Base-by-base conservation (phyloP, 169 alveolate genomes). In the Ichthyophthirius multifiliis region DNA sequence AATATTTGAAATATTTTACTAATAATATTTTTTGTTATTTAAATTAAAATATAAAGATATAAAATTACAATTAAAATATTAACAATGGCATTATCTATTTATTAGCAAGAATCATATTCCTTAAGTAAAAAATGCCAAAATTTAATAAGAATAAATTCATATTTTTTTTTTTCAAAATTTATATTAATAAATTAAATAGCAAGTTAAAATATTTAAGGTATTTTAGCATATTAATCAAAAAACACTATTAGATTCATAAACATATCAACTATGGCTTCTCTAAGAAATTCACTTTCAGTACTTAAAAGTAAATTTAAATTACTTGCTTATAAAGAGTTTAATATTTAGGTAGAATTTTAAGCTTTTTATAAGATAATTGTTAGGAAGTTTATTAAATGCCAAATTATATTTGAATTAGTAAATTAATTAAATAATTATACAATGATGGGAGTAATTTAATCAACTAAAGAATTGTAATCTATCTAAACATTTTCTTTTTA, bases 211-310 rank as follows among this genome's bases (percentile, higher is more conserved):
- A 55, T 55, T 16, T 34, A 39, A 12, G 23, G 18, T 13, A 55
- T 34, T 27, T 34, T n/a, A 27, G 71, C 31, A 18, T 27, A 12
- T 2, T 34, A 39, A 27, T 34, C 43, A 39, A 55, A 55, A 23
- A 55, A 55, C 7, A 55, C 71, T 27, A 55, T 55, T 27, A 55
- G 31, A 55, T 55, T 39, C 20, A 27, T 55, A 23, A 55, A 55
- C 71, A 55, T 55, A 55, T 55, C 71, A 55, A 23, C 71, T 27
- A 55, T 34, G 31, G 71, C 71, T 23, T 39, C 71, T 23, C 31
- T 55, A 10, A 55, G 18, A n/a, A 55, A 55, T 27, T 55, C 71
- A 18, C 43, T 27, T 18, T 55, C 71, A 15, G 71, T 55, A 27
- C 31, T 55, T 4, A 55, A 39, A 18, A 55, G 23, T 4, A 27